Base-by-base conservation (phyloP, 495 filamentous ascomycete genomes). In the Tuber umbilicatum region DNA sequence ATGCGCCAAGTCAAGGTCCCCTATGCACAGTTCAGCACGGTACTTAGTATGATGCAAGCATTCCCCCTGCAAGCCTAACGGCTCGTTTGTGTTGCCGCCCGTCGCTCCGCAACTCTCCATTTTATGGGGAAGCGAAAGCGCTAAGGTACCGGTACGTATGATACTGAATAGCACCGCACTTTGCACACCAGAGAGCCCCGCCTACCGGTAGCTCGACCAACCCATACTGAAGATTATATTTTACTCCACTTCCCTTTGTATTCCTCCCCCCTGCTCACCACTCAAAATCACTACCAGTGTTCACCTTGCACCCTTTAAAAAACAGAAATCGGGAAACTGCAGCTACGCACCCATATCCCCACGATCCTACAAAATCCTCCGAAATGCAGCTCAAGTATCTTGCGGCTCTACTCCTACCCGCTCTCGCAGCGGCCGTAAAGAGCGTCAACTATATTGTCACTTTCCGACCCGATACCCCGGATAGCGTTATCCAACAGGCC, bases 41-140 rank as follows among this genome's bases (percentile, higher is more conserved):
- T n/a, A n/a, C n/a, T n/a, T n/a, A n/a, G n/a, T 74, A 79, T 43
- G 74, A 82, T 16, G 69, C 81, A 55, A 80, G 80, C 37, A 68
- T 73, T 81, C 79, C 80, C 21, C 76, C 37, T 79, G 73, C 40
- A 60, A 79, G 47, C 47, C 39, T 19, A 43, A 67, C 69, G 50
- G 50, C 50, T 27, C 50, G n/a, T 55, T 55, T 55, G 50, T n/a
- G 27, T 55, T 55, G 50, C n/a, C 50, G 50, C 50, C 50, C n/a
- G 50, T 14, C 50, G 23, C 50, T 12, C 9, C 50, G 50, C 50
- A 55, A n/a, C n/a, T 55, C 23, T 27, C n/a, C 50, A 55, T 55
- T 27, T 27, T 3, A 55, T 50, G 45, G 45, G 45, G 45, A 27
- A 27, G 21, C 27, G n/a, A 60, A 60, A 27, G 6, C 27, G n/a